Percentiles rank a stretch among this genome's conserved stretches.
Conservation (phyloP, 2,329 filamentous ascomycete species). For the Penicillium sp. region DNA sequence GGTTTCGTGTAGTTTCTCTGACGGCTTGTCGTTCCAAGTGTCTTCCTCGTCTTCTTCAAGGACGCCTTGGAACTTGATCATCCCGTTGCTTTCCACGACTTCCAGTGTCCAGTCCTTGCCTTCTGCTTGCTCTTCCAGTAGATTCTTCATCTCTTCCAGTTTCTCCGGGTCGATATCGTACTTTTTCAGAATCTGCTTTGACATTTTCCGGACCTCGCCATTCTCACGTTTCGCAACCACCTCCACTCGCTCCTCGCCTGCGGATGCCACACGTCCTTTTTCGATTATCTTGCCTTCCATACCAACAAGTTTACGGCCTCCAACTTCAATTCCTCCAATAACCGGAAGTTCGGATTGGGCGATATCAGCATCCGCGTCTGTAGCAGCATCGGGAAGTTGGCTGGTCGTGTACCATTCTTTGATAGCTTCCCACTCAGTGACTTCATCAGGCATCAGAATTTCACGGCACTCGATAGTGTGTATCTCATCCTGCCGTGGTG, state of each 20-base stretch:
- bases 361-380: conserved; percentile 5
- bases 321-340: conserved; percentile 53
- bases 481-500: conserved; percentile 66
- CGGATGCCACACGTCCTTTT: conserved; percentile 48
- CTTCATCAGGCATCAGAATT: conserved; percentile 54
- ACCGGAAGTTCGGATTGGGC: conserved; percentile 30
- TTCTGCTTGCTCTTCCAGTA: conserved; percentile 60
- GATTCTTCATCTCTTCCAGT: conserved; percentile 59
- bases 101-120: conserved; percentile 72
- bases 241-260: conserved; percentile 42
- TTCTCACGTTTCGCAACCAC: conserved; percentile 51
- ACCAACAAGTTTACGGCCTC: conserved; percentile 49
- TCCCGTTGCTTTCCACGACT: conserved; percentile 60
- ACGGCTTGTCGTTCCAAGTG: conserved; percentile 20
- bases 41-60: conserved; percentile 53
- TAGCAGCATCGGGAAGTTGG: conserved; percentile 26
- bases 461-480: conserved; percentile 68
- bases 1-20: conserved; percentile 8
- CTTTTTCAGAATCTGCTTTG: conserved; percentile 58
- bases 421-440: conserved; percentile 40
- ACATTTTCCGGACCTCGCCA: conserved; percentile 53
- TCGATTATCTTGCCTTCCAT: conserved; percentile 50
- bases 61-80: conserved; percentile 60
- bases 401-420: conserved; percentile 28
- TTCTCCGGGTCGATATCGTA: conserved; percentile 58